Evolutionary conservation across 768 basidiomycete genomes (phyloP).

Genomic region (Mycena leptocephala): DNA sequence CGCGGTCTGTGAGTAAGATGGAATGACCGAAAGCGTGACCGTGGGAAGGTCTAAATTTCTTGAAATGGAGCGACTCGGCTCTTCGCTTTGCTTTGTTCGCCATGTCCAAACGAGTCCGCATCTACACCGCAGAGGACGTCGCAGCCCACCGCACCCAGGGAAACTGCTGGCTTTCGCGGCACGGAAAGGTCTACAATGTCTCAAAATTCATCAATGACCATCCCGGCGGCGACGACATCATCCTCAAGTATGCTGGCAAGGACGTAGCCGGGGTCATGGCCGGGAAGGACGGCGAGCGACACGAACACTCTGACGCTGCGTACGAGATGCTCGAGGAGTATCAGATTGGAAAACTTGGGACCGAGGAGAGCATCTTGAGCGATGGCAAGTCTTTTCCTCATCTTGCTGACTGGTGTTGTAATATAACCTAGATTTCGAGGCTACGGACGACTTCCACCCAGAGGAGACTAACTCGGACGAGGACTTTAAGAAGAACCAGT

Average conservation of each 20-base stretch:
- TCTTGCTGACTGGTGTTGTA: neutral
- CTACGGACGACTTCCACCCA: constrained; percentile 91
- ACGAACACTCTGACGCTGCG: constrained; percentile 93
- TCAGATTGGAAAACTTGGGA: constrained; percentile 86
- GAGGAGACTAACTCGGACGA: constrained; percentile 87
- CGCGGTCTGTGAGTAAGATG: neutral
- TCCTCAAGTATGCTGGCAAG: constrained; percentile 87
- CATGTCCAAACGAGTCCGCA: constrained; percentile 80
- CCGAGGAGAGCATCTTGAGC: constrained; percentile 79
- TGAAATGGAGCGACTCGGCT: constrained; percentile 1
- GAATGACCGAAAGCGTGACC: constrained; percentile 6
- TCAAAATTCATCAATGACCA: constrained; percentile 89
- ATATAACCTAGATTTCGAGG: constrained; percentile 82
- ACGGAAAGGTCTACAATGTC: constrained; percentile 92
- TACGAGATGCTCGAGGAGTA: constrained; percentile 95
- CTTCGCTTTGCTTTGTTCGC: constrained; percentile 20
- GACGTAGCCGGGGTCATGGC: constrained; percentile 87
- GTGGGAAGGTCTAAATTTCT: neutral
- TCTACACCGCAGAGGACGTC: constrained; percentile 86
- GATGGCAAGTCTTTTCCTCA: constrained; percentile 73
- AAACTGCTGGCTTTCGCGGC: constrained; percentile 89
- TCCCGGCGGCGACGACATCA: constrained; percentile 95
- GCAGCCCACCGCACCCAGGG: constrained; percentile 68
- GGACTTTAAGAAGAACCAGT: constrained; percentile 92
- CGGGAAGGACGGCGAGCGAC: constrained; percentile 76